These are phyloP conservation scores for Dactylellina drechsleri DNA, from an alignment of 2,329 filamentous ascomycete genomes.

Conservation along the genomic window DNA sequence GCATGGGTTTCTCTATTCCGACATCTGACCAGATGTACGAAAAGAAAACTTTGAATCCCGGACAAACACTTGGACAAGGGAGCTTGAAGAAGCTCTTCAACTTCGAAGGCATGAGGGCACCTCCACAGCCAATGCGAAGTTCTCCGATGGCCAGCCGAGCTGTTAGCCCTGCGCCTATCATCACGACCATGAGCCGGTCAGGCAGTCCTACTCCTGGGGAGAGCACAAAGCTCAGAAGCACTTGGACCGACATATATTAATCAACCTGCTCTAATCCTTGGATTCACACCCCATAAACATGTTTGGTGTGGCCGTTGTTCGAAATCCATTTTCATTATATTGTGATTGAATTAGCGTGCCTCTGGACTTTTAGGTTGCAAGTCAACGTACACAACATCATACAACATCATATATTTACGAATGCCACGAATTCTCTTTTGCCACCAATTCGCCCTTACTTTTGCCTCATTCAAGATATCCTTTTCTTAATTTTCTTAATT, in stretches of 20 bases:
- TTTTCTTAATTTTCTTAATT: neutral
- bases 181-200: constrained; percentile 29
- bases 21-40: constrained; percentile 52
- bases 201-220: constrained; percentile 50
- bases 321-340: constrained; percentile 5
- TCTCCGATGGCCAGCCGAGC: constrained; percentile 41
- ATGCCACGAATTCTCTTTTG: constrained; percentile 38
- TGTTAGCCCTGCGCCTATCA: constrained; percentile 32
- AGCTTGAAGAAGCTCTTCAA: constrained; percentile 58
- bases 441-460: constrained; percentile 1
- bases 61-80: constrained; percentile 42
- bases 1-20: constrained; percentile 4
- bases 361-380: constrained; percentile 29
- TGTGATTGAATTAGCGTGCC: constrained; percentile 42
- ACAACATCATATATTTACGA: constrained; percentile 27
- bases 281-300: neutral
- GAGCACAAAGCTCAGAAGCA: constrained; percentile 45
- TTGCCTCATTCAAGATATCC: neutral
- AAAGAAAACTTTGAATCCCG: constrained; percentile 41
- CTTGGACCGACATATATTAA: constrained; percentile 54
- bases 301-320: constrained; percentile 5
- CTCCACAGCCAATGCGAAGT: constrained; percentile 29
- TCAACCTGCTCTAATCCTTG: constrained; percentile 2
- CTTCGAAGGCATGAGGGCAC: constrained; percentile 58
- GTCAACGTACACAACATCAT: constrained; percentile 10